Conservation (phyloP, 805 yeast genomes). For the Schizosaccharomyces lindneri region DNA sequence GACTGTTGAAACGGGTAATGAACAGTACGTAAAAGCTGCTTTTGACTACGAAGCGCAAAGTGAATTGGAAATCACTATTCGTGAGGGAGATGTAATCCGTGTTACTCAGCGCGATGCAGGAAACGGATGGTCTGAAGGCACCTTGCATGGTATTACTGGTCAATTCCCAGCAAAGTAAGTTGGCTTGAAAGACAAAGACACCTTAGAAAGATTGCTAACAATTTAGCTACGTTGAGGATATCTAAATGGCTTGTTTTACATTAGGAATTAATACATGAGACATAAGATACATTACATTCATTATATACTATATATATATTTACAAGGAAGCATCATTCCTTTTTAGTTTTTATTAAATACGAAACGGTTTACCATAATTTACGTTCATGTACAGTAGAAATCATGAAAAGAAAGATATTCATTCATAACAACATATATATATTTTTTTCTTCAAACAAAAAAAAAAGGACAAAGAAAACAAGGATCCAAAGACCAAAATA, state of each 20-base stretch:
- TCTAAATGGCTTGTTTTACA: neutral
- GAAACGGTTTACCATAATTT: too few species aligned
- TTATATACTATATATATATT: too few species aligned
- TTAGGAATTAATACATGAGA: neutral
- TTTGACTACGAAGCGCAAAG: slow-evolving; percentile 60
- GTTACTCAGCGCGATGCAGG: slow-evolving; percentile 45
- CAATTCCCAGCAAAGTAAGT: slow-evolving; percentile 12
- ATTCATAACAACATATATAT: too few species aligned
- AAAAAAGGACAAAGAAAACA: too few species aligned
- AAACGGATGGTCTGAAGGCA: slow-evolving; percentile 84
- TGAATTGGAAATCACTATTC: slow-evolving; percentile 50
- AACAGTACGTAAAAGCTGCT: slow-evolving; percentile 37
- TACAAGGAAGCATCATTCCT: too few species aligned
- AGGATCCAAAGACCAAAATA: too few species aligned
- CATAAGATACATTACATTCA: too few species aligned
- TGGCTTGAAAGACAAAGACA: neutral
- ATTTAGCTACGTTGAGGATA: neutral
- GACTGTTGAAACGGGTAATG: slow-evolving; percentile 30
- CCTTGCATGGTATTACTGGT: slow-evolving; percentile 9
- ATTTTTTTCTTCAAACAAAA: too few species aligned
- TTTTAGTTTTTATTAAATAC: too few species aligned
- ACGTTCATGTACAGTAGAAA: too few species aligned
- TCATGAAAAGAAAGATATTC: too few species aligned
- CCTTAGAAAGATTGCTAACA: neutral
- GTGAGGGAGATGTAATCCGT: slow-evolving; percentile 47